phyloP scores from a whole-genome alignment of 768 basidiomycete genomes.

The Hortiboletus flavorubellus region DNA sequence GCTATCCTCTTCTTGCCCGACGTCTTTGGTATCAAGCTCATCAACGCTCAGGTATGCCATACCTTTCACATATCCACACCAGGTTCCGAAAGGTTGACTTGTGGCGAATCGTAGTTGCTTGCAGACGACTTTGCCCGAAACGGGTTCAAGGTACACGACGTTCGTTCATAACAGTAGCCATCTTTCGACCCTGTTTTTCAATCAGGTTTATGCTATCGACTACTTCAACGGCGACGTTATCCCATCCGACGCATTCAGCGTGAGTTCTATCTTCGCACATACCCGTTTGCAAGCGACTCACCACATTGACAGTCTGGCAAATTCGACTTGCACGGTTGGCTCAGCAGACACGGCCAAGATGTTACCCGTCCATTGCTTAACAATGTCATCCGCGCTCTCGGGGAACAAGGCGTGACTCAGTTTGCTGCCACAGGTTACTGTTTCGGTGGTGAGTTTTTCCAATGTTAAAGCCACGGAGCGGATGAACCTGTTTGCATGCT shows the following conservation, averaged over 20 bases:
- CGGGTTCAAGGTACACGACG: slow-evolving; percentile 32
- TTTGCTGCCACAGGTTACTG: slow-evolving; percentile 70
- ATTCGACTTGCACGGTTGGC: slow-evolving; percentile 35
- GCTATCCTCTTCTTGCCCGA: slow-evolving; percentile 54
- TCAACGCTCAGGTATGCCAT: slow-evolving; percentile 41
- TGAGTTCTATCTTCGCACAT: background rate
- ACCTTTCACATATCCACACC: background rate
- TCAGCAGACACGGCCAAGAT: slow-evolving; percentile 38
- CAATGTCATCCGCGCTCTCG: slow-evolving; percentile 55
- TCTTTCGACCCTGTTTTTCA: background rate
- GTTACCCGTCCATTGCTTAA: slow-evolving; percentile 49
- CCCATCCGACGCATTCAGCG: slow-evolving; percentile 12
- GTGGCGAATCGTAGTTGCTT: slow-evolving; percentile 32
- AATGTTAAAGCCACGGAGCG: background rate
- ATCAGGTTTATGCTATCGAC: slow-evolving; percentile 24
- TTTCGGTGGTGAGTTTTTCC: slow-evolving; percentile 49
- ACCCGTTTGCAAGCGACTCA: background rate
- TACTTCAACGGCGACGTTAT: slow-evolving; percentile 30
- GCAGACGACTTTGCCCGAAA: slow-evolving; percentile 43
- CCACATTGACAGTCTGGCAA: background rate
- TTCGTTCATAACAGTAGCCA: background rate
- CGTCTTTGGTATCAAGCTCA: slow-evolving; percentile 46
- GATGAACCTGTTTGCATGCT: background rate
- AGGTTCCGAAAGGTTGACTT: background rate
- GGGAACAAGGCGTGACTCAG: slow-evolving; percentile 52